These are phyloP conservation scores for Pulveroboletus sp. DNA, from an alignment of 768 basidiomycete species.

Conservation along the genomic window DNA sequence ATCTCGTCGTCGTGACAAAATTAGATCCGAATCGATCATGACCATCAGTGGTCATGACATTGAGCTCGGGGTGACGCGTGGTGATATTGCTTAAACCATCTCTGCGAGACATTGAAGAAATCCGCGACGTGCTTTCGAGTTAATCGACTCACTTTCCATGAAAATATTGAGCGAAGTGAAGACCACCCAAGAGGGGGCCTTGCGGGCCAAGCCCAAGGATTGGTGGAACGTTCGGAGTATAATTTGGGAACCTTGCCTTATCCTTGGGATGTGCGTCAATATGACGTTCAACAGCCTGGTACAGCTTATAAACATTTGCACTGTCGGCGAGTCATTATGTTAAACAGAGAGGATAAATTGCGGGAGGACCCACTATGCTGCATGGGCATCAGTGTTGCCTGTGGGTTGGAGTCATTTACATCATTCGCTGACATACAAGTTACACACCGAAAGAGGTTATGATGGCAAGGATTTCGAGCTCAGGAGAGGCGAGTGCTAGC, in stretches of 20 bases:
- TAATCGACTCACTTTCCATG: slow-evolving; percentile 58
- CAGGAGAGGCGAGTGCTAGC: slow-evolving; percentile 77
- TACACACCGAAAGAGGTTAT: slow-evolving; percentile 69
- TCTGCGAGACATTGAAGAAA: slow-evolving; percentile 33
- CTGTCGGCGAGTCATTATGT: slow-evolving; percentile 34
- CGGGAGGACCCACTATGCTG: slow-evolving; percentile 47
- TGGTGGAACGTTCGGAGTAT: slow-evolving; percentile 47
- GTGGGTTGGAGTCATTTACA: background rate
- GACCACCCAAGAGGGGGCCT: slow-evolving; percentile 65
- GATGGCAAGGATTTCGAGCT: slow-evolving; percentile 74
- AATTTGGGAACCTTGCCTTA: slow-evolving; percentile 56
- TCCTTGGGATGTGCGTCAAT: slow-evolving; percentile 53
- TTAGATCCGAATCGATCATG: slow-evolving; percentile 35
- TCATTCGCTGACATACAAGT: background rate
- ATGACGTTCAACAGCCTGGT: slow-evolving; percentile 61
- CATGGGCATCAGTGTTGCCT: slow-evolving; percentile 71
- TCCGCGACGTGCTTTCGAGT: background rate
- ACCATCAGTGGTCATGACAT: slow-evolving; percentile 20
- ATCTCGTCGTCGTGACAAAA: slow-evolving; percentile 42
- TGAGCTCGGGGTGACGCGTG: slow-evolving; percentile 62
- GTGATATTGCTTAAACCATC: slow-evolving; percentile 67
- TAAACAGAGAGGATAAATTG: background rate
- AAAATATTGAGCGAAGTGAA: slow-evolving; percentile 79
- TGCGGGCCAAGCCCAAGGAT: slow-evolving; percentile 61
- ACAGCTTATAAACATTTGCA: slow-evolving; percentile 70